These are phyloP conservation scores for Quillaja saponaria DNA, from an alignment of 306 rosid species.

Conservation along the genomic window DNA sequence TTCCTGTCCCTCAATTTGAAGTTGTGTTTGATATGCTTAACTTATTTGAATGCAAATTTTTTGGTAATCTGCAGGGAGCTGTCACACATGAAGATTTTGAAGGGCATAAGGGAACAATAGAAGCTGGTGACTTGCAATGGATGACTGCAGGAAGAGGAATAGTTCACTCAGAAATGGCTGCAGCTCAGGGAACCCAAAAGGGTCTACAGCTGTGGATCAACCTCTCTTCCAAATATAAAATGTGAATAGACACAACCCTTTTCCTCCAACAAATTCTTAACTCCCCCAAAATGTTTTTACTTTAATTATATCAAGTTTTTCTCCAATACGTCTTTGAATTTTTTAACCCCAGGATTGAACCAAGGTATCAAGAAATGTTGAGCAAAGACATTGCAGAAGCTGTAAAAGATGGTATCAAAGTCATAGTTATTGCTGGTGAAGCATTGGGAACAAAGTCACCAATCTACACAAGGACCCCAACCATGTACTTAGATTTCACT, in stretches of 20 bases:
- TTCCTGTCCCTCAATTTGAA: not conserved
- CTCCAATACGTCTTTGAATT: not conserved
- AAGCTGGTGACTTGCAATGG: conserved; percentile 93
- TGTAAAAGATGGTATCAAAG: conserved; percentile 66
- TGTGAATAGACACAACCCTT: conserved; percentile 39
- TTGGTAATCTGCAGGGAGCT: conserved; percentile 57
- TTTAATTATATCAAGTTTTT: too few species aligned
- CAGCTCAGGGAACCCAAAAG: conserved; percentile 79
- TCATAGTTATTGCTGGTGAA: conserved; percentile 91
- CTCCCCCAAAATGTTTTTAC: too few species aligned
- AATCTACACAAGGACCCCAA: conserved; percentile 84
- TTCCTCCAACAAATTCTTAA: too few species aligned
- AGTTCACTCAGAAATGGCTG: conserved; percentile 96
- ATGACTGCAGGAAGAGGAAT: conserved; percentile 99
- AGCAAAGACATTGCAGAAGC: conserved; percentile 78
- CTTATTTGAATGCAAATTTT: conserved; percentile 16
- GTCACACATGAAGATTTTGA: conserved; percentile 90
- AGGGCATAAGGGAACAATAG: conserved; percentile 90
- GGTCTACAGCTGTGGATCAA: conserved; percentile 94
- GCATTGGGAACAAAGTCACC: conserved; percentile 86
- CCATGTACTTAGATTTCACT: conserved; percentile 87
- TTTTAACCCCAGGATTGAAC: conserved; percentile 67
- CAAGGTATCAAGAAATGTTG: conserved; percentile 79
- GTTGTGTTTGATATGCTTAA: not conserved
- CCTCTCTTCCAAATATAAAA: conserved; percentile 81